phyloP scores from a whole-genome alignment of 2,329 filamentous ascomycete genomes.

The Chlorencoelia australis region DNA sequence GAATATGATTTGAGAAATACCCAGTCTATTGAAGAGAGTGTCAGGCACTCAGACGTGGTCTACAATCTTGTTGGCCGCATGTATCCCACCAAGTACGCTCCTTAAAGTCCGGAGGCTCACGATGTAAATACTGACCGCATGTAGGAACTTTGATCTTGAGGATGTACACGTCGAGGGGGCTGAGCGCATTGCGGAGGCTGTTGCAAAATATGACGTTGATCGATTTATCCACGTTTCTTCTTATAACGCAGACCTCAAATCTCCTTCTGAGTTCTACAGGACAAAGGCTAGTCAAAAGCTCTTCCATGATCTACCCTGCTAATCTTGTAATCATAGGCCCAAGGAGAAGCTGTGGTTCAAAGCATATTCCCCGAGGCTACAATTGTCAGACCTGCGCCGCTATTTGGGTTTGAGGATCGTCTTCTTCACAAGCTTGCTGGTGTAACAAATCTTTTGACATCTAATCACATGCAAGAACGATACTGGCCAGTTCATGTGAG shows the following conservation, averaged over 20 bases:
- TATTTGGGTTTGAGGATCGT: conserved; percentile 93
- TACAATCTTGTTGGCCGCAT: conserved; percentile 92
- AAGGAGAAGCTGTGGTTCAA: conserved; percentile 73
- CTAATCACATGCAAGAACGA: conserved; percentile 87
- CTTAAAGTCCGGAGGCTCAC: not conserved
- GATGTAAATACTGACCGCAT: conserved; percentile 24
- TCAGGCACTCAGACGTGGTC: conserved; percentile 93
- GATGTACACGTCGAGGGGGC: conserved; percentile 91
- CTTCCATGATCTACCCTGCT: not conserved
- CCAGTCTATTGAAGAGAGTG: conserved; percentile 88
- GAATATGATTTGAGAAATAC: conserved; percentile 96
- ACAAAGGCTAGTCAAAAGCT: conserved; percentile 68
- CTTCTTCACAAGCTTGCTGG: conserved; percentile 79
- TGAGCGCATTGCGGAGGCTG: conserved; percentile 84
- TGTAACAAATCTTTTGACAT: conserved; percentile 71
- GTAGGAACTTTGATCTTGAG: conserved; percentile 81
- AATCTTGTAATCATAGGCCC: conserved; percentile 39
- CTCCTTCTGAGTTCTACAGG: conserved; percentile 77
- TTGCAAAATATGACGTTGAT: conserved; percentile 96
- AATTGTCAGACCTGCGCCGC: conserved; percentile 83
- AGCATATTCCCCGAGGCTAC: conserved; percentile 94
- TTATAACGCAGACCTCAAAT: conserved; percentile 75
- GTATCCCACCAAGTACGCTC: conserved; percentile 82
- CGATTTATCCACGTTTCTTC: conserved; percentile 95
- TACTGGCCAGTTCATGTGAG: conserved; percentile 84